Conservation (phyloP, 2,329 filamentous ascomycete genomes). For the Claviceps maximensis region DNA sequence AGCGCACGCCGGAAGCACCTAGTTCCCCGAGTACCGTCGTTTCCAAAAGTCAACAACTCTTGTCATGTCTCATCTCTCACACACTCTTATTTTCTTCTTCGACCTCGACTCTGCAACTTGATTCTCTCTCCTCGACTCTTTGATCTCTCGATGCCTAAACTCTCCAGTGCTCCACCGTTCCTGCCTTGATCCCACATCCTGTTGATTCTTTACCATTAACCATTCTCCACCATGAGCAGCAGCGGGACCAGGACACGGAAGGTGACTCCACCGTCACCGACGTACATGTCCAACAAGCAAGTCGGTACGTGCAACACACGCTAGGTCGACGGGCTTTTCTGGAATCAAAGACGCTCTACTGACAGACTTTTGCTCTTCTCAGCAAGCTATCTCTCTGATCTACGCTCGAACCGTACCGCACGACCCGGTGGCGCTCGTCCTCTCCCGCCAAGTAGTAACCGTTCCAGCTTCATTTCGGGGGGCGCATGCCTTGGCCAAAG, state of each 20-base stretch:
- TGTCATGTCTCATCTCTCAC: not conserved
- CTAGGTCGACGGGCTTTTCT: not conserved
- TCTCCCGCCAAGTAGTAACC: slow-evolving; percentile 28
- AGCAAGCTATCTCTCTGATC: slow-evolving; percentile 59
- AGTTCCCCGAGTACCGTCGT: not conserved
- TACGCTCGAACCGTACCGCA: slow-evolving; percentile 53
- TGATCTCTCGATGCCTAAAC: not conserved
- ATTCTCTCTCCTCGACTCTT: not conserved
- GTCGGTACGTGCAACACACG: slow-evolving; percentile 35
- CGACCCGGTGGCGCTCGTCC: slow-evolving; percentile 62
- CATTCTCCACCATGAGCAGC: slow-evolving; percentile 14
- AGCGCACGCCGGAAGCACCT: slow-evolving; percentile 1
- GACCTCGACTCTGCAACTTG: not conserved
- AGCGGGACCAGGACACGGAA: slow-evolving; percentile 31
- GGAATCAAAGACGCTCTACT: not conserved
- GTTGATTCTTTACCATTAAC: not conserved
- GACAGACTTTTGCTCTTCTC: slow-evolving; percentile 7
- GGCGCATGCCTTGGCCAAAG: slow-evolving; percentile 18
- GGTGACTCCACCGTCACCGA: slow-evolving; percentile 46
- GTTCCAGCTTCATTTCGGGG: slow-evolving; percentile 13
- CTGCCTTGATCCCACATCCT: not conserved
- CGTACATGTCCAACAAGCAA: slow-evolving; percentile 54
- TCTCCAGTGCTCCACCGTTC: not conserved
- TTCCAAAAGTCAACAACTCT: slow-evolving; percentile 4
- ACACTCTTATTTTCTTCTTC: not conserved